Evolutionary conservation across 306 rosid genomes (phyloP).

Genomic region (Astragalus glycyphyllos): DNA sequence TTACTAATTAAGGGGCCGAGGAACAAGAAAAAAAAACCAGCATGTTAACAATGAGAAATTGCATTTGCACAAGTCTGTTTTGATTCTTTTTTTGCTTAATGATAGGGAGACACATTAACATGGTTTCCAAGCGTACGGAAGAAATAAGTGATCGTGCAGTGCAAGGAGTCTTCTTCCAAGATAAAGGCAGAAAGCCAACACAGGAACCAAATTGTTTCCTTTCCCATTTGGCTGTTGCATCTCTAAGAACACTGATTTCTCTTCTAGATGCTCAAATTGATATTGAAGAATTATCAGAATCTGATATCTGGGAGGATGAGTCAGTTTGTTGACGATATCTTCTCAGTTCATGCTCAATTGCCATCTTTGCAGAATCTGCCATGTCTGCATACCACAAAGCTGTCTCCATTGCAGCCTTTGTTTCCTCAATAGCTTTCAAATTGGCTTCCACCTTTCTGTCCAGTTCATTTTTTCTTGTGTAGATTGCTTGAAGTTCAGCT

Average conservation of each 20-base stretch:
- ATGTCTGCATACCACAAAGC: conserved; percentile 72
- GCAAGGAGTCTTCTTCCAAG: conserved; percentile 40
- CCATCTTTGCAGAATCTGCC: conserved; percentile 68
- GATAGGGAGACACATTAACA: conserved; percentile 25
- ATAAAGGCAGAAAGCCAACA: conserved; percentile 32
- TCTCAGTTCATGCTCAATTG: conserved; percentile 64
- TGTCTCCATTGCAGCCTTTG: conserved; percentile 62
- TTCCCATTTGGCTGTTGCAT: conserved; percentile 29
- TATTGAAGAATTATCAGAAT: conserved; percentile 28
- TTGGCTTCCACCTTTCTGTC: conserved; percentile 64
- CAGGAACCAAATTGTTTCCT: conserved; percentile 31
- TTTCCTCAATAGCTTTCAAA: conserved; percentile 70
- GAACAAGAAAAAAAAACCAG: conserved; percentile 12
- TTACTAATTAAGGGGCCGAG: conserved; percentile 18
- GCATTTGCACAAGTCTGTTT: conserved; percentile 35
- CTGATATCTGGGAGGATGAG: conserved; percentile 28
- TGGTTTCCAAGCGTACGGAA: conserved; percentile 33
- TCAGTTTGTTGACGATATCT: conserved; percentile 53
- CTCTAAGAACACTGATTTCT: neutral
- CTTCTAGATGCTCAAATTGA: conserved; percentile 36
- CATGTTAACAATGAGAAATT: conserved; percentile 29
- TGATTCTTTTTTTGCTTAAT: neutral
- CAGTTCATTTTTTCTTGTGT: conserved; percentile 52
- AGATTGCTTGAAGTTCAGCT: conserved; percentile 53
- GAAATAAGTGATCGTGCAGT: conserved; percentile 26